These are phyloP conservation scores for Selenicereus undatus DNA, from an alignment of 148 eudicot genomes.

Conservation along the genomic window DNA sequence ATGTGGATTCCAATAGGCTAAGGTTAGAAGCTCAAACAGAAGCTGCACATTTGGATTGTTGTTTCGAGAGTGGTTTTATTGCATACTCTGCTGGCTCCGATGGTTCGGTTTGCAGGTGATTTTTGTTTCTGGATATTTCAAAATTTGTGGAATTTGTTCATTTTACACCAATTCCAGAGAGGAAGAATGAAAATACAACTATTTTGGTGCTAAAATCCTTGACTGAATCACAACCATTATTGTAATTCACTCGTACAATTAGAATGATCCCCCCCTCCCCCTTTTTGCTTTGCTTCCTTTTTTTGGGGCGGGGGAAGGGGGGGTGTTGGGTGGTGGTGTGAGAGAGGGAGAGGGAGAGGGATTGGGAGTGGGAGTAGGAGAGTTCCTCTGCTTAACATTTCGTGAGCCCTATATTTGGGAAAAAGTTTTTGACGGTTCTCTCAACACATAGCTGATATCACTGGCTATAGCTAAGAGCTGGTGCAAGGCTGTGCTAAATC, in stretches of 20 bases:
- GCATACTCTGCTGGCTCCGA: slow-evolving; percentile 58
- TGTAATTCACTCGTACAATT: not conserved
- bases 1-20: slow-evolving; percentile 47
- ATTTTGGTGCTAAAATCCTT: not conserved
- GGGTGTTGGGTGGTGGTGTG: too few relatives aligned
- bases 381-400: not conserved
- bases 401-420: not conserved
- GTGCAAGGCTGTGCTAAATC: not conserved
- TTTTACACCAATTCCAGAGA: too few relatives aligned
- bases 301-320: not conserved
- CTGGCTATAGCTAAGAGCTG: not conserved
- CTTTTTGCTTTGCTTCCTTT: not conserved
- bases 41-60: slow-evolving; percentile 73
- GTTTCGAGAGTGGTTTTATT: slow-evolving; percentile 51
- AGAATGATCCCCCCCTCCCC: not conserved
- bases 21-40: slow-evolving; percentile 50
- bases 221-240: not conserved
- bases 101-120: slow-evolving; percentile 62
- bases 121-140: not conserved
- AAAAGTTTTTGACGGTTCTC: not conserved
- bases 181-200: not conserved
- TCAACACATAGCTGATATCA: too few relatives aligned
- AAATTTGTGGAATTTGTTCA: not conserved
- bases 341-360: too few relatives aligned
- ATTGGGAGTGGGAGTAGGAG: too few relatives aligned